Base-by-base conservation (phyloP, 2,329 filamentous ascomycete species). In the Corynespora cassiicola region DNA sequence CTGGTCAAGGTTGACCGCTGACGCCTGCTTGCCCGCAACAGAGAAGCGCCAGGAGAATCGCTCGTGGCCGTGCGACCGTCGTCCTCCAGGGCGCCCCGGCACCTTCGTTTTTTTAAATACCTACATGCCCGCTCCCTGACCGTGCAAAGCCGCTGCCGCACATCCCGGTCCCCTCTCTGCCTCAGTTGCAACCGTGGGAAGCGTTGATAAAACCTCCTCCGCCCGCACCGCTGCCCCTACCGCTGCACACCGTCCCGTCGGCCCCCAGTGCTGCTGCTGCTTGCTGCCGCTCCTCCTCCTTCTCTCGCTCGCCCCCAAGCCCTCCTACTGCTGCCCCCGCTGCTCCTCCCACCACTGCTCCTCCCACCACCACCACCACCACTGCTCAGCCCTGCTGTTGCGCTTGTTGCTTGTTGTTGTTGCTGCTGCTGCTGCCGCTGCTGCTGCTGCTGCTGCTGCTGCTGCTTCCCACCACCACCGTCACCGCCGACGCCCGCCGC, bases 121-220 rank as follows among this genome's bases (percentile, higher is more conserved):
- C n/a, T n/a, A n/a, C n/a, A n/a, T n/a, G n/a, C n/a, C n/a, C n/a
- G n/a, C n/a, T n/a, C n/a, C n/a, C n/a, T n/a, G n/a, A n/a, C n/a
- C n/a, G n/a, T n/a, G n/a, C n/a, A n/a, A n/a, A n/a, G n/a, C n/a
- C n/a, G n/a, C n/a, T n/a, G n/a, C n/a, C n/a, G n/a, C n/a, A n/a
- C n/a, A n/a, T n/a, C n/a, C n/a, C n/a, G n/a, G n/a, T n/a, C n/a
- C n/a, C n/a, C n/a, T n/a, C n/a, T n/a, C n/a, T n/a, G n/a, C n/a
- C n/a, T n/a, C n/a, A n/a, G n/a, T n/a, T n/a, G n/a, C n/a, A 17
- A 11, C 24, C 30, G 15, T 15, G 24, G 17, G 27, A 33, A 30
- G 29, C 36, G 38, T 48, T 54, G 47, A 50, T 54, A 59, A 58
- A 49, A 50, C 49, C 42, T 52, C 45, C 39, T 36, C 38, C 45